phyloP scores from a whole-genome alignment of 495 filamentous ascomycete species.

The Lentithecium fluviatile region DNA sequence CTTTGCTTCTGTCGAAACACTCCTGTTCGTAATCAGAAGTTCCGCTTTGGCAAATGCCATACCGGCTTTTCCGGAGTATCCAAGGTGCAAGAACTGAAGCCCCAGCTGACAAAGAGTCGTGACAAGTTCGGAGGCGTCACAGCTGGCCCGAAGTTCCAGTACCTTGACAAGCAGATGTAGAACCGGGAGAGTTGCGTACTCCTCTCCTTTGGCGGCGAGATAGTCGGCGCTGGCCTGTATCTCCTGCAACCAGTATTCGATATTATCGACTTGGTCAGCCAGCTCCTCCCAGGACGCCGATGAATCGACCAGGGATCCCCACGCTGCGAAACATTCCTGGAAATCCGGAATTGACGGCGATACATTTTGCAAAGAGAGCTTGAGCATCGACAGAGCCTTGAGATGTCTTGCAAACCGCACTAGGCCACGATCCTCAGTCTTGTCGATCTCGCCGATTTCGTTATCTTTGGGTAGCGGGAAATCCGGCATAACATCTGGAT shows the following conservation, averaged over 20 bases:
- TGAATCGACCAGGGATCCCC: constrained; percentile 53
- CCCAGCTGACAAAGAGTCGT: constrained; percentile 60
- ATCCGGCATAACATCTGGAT: constrained; percentile 11
- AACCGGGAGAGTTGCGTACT: constrained; percentile 43
- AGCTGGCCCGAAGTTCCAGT: constrained; percentile 54
- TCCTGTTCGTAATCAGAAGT: constrained; percentile 44
- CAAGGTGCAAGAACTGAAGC: constrained; percentile 71
- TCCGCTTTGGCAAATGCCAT: constrained; percentile 60
- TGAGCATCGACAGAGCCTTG: constrained; percentile 53
- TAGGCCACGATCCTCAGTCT: constrained; percentile 55
- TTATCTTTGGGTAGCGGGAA: background rate
- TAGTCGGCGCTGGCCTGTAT: constrained; percentile 73
- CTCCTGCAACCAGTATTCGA: constrained; percentile 58
- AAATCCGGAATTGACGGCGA: constrained; percentile 52
- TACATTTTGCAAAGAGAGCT: constrained; percentile 55
- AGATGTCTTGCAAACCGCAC: constrained; percentile 57
- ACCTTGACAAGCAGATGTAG: constrained; percentile 54
- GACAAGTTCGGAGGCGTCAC: constrained; percentile 45
- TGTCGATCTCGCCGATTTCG: constrained; percentile 28
- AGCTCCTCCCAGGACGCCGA: constrained; percentile 54
- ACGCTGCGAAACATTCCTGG: constrained; percentile 49
- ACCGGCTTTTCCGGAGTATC: constrained; percentile 72
- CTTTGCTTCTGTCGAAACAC: constrained; percentile 46
- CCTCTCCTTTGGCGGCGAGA: constrained; percentile 70
- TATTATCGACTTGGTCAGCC: constrained; percentile 59